Conservation (phyloP, 169 alveolate genomes). For the Cryptosporidium felis region DNA sequence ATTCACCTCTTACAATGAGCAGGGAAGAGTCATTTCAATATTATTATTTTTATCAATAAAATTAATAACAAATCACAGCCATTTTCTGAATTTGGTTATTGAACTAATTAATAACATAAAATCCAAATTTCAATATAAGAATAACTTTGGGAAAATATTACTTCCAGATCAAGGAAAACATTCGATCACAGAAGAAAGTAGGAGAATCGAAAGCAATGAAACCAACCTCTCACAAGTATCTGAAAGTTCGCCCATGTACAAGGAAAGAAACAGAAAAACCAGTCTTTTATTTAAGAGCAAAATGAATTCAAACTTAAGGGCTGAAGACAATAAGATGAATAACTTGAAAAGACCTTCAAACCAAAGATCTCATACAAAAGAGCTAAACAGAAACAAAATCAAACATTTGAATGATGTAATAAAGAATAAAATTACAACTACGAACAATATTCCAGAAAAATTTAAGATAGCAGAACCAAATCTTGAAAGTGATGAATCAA, state of each 20-base stretch:
- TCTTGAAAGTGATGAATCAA: background rate
- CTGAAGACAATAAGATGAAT: background rate
- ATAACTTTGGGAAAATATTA: conserved; percentile 19
- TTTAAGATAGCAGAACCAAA: background rate
- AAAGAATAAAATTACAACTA: conserved; percentile 16
- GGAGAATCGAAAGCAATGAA: background rate
- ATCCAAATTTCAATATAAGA: background rate
- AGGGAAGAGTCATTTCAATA: conserved; percentile 24
- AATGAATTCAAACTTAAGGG: background rate
- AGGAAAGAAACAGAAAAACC: conserved; percentile 19
- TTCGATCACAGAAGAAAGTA: background rate
- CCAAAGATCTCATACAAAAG: background rate
- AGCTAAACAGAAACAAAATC: background rate
- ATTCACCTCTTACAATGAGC: conserved; percentile 23
- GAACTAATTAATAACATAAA: conserved; percentile 2
- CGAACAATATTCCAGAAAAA: background rate
- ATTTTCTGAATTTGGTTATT: conserved; percentile 6
- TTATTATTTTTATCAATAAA: conserved; percentile 41
- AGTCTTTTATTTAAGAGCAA: conserved; percentile 19
- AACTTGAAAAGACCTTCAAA: background rate
- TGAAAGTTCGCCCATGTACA: conserved; percentile 3
- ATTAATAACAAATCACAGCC: conserved; percentile 20
- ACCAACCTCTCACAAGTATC: background rate
- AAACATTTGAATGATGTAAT: conserved; percentile 1
- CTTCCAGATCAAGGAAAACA: background rate